A percentile compares a stretch with the other conserved stretches of the same genome.
Conservation (phyloP, 2,329 filamentous ascomycete genomes). For the Fusarium bulbicola region DNA sequence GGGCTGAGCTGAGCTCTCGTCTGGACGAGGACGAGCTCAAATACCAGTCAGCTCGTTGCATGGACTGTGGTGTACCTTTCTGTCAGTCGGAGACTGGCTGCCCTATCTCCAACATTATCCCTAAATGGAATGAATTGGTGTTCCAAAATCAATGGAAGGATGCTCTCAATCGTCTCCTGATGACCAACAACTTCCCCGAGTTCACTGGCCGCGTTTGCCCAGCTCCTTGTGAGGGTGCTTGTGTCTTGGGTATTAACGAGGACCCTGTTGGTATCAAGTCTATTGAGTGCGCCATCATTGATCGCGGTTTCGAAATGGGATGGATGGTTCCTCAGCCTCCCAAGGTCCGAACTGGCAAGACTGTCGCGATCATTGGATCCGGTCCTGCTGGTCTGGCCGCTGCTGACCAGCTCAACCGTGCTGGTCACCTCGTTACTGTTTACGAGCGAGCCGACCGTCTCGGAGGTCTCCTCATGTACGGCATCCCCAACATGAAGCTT, state of each 20-base stretch:
- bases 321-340: slow-evolving; percentile 93
- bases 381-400: slow-evolving; percentile 90
- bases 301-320: slow-evolving; percentile 96
- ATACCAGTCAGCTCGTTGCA: slow-evolving; percentile 95
- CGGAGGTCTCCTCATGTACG: slow-evolving; percentile 96
- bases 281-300: slow-evolving; percentile 97
- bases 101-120: slow-evolving; percentile 97
- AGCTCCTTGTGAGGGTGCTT: slow-evolving; percentile 95
- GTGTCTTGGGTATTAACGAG: slow-evolving; percentile 95
- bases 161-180: slow-evolving; percentile 87
- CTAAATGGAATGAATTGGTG: slow-evolving; percentile 92
- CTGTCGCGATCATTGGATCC: slow-evolving; percentile 87
- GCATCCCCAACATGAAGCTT: slow-evolving; percentile 99
- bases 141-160: slow-evolving; percentile 85
- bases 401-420: slow-evolving; percentile 94
- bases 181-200: slow-evolving; percentile 99
- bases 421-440: slow-evolving; percentile 86
- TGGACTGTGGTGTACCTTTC: slow-evolving; percentile 99
- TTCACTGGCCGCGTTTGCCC: slow-evolving; percentile 98
- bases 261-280: slow-evolving; percentile 98
- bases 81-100: slow-evolving; percentile 97
- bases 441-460: slow-evolving; percentile 92
- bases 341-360: slow-evolving; percentile 85
- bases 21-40: slow-evolving; percentile 95
- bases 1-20: slow-evolving; percentile 88